Conservation (phyloP, 805 yeast genomes). For the Kluyveromyces wickerhamii region DNA sequence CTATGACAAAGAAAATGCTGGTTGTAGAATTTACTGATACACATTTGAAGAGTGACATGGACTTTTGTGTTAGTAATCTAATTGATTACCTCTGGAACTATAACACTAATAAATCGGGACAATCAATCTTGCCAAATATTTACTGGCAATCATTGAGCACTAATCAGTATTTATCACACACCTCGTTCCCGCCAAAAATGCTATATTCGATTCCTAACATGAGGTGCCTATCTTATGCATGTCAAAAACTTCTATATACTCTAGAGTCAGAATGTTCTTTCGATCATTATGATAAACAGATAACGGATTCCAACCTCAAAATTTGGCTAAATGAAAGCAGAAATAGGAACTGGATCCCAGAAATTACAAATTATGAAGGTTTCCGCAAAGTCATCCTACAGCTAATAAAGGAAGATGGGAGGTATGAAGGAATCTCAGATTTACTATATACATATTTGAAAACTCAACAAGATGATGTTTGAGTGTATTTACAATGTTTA, state of each 20-base stretch:
- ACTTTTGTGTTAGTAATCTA: neutral
- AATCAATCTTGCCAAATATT: neutral
- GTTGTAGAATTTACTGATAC: neutral
- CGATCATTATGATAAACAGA: constrained; percentile 5
- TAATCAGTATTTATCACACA: constrained; percentile 2
- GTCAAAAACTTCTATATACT: neutral
- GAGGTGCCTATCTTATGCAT: neutral
- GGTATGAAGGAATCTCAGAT: constrained; percentile 42
- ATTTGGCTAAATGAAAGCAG: constrained; percentile 8
- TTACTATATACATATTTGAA: constrained; percentile 48
- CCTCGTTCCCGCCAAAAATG: neutral
- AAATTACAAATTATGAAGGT: no score
- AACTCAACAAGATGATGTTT: constrained; percentile 31
- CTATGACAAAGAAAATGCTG: neutral
- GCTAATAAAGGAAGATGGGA: constrained; percentile 27
- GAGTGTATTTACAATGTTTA: constrained; percentile 4
- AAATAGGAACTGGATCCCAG: neutral
- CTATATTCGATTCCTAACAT: constrained; percentile 3
- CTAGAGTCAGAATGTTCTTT: neutral
- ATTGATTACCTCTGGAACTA: constrained; percentile 2
- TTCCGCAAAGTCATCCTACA: no score
- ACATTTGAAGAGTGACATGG: neutral
- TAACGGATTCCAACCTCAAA: constrained; percentile 20
- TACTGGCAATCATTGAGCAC: constrained; percentile 1
- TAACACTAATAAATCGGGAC: neutral